Evolutionary conservation across 139 green algal species (phyloP), one percentile per base, ranked within the genome.

Genomic region (Chlamydomonas schloesseri): DNA sequence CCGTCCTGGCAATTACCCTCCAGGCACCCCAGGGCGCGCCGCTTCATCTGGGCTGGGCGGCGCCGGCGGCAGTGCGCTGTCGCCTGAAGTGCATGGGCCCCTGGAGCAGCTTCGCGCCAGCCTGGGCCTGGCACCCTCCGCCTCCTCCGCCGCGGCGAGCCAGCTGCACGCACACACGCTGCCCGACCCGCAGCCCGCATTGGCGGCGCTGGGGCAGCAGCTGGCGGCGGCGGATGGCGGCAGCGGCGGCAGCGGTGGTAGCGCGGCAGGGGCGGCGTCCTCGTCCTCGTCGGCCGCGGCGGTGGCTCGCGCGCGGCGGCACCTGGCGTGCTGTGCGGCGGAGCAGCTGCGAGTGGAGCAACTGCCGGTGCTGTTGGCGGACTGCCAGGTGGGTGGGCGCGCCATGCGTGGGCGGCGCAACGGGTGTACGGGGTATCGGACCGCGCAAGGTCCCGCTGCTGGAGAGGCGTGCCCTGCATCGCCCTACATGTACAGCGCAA

Each of bases 361-460:
- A 53, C 68, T 90, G 73, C 78, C 73, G 14, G 21, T 90, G 76
- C 50, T 89, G 85, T 31, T 85, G 55, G 69, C 76, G 76, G 85
- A 89, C 77, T 89, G 82, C 71, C 58, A 79, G 69, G 81, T 71
- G 68, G 60, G 24, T 13, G 8, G 42, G 42, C 42, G 42, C 6
- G 42, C 42, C 8, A n/a, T n/a, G n/a, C n/a, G n/a, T n/a, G n/a
- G 42, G 42, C 42, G 42, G 42, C 42, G 42, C 6, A 8, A 50
- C 42, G 42, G 5, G n/a, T n/a, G n/a, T n/a, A n/a, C 8, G 42
- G 42, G 8, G 42, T 50, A 50, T 50, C 6, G 42, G 6, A 50
- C 42, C 42, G 42, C n/a, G n/a, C n/a, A n/a, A n/a, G n/a, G n/a
- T 50, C 6, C 42, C 42, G 42, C 5, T 50, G 42, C 42, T 50